Evolutionary conservation across 1,284 basidiomycete species (phyloP), one percentile per base, ranked within the genome.

Genomic region (Cryptococcus neoformans): DNA sequence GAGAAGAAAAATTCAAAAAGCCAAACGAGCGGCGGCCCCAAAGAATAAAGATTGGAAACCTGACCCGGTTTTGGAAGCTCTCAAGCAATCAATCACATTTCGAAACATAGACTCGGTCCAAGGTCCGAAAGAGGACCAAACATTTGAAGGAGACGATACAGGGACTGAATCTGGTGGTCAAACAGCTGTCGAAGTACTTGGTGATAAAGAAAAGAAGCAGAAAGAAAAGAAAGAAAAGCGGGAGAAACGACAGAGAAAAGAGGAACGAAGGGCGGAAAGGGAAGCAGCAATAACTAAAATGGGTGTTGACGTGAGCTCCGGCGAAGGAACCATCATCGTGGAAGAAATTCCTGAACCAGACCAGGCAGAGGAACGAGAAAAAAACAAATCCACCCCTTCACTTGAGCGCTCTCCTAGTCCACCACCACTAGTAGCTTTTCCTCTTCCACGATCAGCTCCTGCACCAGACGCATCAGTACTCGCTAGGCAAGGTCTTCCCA

Each of bases 401-500:
- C 55, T 47, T 47, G n/a, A 49, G 49, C 44, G 41, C 35, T 58
- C 34, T 47, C 44, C 49, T 36, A 59, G 64, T 41, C 65, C 71
- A 21, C 69, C 70, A 21, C 68, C 70, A 5, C 76, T 79, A 11
- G 73, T 78, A 44, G 66, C 75, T 0, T 92, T 94, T 70, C 88
- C 91, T 2, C 76, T 85, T 5, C 89, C 90, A 5, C 79, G 80
- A 4, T 79, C 83, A 37, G 89, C 89, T 0, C 80, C 86, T 59
- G 84, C 87, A 1, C 89, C 90, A 0, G 86, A 86, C 34, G 84
- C 85, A 62, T 79, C 82, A 7, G 78, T 83, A 17, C 83, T 92
- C 14, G 85, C 85, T 4, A 79, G 86, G 37, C 89, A 92, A 74
- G 90, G 89, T 41, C 80, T 93, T 11, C 89, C 91, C 67, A 80